A percentile compares a stretch with the other conserved stretches of the same genome.
These are phyloP conservation scores for Rhizoclosmatium sp. DNA, from an alignment of 192 early-diverging fungal species.

Conservation along the genomic window DNA sequence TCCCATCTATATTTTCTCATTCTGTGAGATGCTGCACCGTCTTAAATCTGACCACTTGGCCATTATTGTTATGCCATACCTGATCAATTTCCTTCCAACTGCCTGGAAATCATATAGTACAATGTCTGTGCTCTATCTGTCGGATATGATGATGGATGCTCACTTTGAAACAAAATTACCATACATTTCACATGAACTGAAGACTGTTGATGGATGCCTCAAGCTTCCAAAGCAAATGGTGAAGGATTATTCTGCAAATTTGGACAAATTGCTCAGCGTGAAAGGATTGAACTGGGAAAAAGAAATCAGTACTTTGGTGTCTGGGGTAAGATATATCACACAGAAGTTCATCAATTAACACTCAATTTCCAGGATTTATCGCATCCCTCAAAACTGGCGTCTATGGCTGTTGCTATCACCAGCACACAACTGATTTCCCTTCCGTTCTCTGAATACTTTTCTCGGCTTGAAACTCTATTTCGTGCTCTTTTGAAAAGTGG, in stretches of 20 bases:
- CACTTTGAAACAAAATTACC: slow-evolving; percentile 14
- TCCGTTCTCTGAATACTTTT: slow-evolving; percentile 23
- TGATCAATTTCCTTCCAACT: slow-evolving; percentile 52
- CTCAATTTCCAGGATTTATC: slow-evolving; percentile 11
- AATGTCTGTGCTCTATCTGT: slow-evolving; percentile 6
- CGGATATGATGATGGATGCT: slow-evolving; percentile 3
- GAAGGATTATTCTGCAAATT: slow-evolving; percentile 2
- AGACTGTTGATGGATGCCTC: slow-evolving; percentile 22
- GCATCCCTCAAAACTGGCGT: slow-evolving; percentile 5
- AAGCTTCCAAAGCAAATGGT: slow-evolving; percentile 29
- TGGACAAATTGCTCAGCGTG: slow-evolving; percentile 13
- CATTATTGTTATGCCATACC: slow-evolving; percentile 76
- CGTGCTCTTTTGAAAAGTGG: neutral
- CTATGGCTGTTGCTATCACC: slow-evolving; percentile 19
- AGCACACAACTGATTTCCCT: slow-evolving; percentile 31
- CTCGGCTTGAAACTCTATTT: slow-evolving; percentile 2
- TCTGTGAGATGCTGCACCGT: slow-evolving; percentile 70
- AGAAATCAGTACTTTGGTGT: slow-evolving; percentile 18
- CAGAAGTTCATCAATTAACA: neutral
- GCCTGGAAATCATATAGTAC: slow-evolving; percentile 4
- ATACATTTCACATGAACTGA: slow-evolving; percentile 26
- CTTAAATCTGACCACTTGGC: slow-evolving; percentile 76
- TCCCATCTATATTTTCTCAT: slow-evolving; percentile 65
- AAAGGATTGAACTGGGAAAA: slow-evolving; percentile 16
- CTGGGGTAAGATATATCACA: neutral